Conservation (phyloP, 2,329 filamentous ascomycete genomes). For the Beauveria pseudobassiana region DNA sequence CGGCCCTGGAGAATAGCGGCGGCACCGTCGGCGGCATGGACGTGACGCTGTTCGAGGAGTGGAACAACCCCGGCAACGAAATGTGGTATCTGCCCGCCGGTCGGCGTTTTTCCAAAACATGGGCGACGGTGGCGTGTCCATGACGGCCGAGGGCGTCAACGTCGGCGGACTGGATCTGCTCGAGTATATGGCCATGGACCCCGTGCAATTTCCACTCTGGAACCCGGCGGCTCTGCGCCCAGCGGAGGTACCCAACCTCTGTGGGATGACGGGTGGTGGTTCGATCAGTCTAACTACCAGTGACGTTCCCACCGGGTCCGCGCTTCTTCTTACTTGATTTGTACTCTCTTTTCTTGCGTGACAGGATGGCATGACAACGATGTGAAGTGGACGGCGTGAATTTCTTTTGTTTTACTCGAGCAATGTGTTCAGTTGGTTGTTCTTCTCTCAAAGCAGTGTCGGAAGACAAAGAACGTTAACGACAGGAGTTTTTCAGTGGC, state of each 20-base stretch:
- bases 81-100: conserved; percentile 63
- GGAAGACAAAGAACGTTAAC: no score
- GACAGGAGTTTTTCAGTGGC: no score
- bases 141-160: conserved; percentile 61
- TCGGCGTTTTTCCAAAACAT: conserved; percentile 58
- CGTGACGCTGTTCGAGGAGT: conserved; percentile 44
- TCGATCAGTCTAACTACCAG: no score
- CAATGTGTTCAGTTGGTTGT: no score
- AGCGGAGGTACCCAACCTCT: conserved; percentile 6
- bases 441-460: no score
- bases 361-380: no score
- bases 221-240: neutral
- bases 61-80: conserved; percentile 48
- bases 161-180: conserved; percentile 59
- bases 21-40: conserved; percentile 22
- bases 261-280: neutral
- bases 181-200: conserved; percentile 60
- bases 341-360: no score
- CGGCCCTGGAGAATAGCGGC: conserved; percentile 28
- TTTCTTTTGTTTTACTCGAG: no score
- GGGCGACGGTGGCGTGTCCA: conserved; percentile 52
- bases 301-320: no score
- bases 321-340: no score
- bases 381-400: no score
- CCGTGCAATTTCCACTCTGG: conserved; percentile 27